Evolutionary conservation across 2,329 filamentous ascomycete species (phyloP).

Genomic region (Graphilbum fragrans): DNA sequence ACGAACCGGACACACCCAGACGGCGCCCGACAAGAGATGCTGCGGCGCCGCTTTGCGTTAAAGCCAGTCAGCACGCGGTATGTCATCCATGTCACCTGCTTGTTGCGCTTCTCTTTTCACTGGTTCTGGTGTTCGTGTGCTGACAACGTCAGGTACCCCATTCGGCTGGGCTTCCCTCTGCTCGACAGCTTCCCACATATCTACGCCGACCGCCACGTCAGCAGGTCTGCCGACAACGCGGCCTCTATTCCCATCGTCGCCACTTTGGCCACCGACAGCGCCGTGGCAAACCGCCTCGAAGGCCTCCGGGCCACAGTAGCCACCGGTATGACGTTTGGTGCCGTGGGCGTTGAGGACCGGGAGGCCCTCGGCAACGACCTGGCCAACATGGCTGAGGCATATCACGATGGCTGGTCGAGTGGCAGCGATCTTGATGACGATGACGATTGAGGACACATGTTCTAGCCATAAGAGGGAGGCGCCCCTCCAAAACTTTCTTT

Average conservation of each 20-base stretch:
- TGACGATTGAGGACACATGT: constrained; percentile 37
- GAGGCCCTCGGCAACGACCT: constrained; percentile 75
- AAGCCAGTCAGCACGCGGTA: constrained; percentile 16
- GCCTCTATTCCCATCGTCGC: constrained; percentile 37
- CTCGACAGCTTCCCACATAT: constrained; percentile 77
- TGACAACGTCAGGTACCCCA: constrained; percentile 39
- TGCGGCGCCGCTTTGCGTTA: constrained; percentile 13
- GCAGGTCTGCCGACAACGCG: constrained; percentile 14
- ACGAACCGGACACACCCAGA: background rate
- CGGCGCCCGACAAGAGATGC: constrained; percentile 8
- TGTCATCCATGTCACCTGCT: background rate
- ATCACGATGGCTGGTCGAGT: constrained; percentile 78
- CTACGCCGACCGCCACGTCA: constrained; percentile 32
- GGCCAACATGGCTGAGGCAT: constrained; percentile 73
- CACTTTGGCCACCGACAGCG: constrained; percentile 61
- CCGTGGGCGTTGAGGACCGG: constrained; percentile 63
- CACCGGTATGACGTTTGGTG: constrained; percentile 26
- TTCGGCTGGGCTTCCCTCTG: constrained; percentile 55
- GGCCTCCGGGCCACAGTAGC: constrained; percentile 44
- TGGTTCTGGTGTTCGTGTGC: too few species aligned
- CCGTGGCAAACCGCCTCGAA: constrained; percentile 58
- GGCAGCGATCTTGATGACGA: constrained; percentile 62
- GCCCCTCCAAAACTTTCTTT: too few species aligned
- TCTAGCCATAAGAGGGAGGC: too few species aligned
- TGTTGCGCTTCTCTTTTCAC: background rate